phyloP scores from a whole-genome alignment of 2,329 filamentous ascomycete genomes.

The Chaetomiaceae sp. region DNA sequence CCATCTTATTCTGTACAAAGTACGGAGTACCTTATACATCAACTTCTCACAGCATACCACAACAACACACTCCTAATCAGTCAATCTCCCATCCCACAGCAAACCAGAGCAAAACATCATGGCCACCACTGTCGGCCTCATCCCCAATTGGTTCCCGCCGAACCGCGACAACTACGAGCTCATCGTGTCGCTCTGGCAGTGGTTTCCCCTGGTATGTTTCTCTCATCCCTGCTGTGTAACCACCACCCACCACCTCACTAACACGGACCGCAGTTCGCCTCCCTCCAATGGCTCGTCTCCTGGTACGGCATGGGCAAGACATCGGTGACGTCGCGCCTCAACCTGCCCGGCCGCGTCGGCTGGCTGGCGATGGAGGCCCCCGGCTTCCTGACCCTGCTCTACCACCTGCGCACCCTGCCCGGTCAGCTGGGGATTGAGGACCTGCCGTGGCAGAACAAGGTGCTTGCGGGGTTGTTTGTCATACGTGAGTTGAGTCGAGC shows the following conservation, averaged over 20 bases:
- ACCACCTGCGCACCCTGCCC: conserved; percentile 69
- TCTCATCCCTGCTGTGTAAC: not conserved
- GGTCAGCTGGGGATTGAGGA: conserved; percentile 46
- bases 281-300: conserved; percentile 67
- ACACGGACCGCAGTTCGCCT: conserved; percentile 52
- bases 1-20: no score
- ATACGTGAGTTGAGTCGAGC: conserved; percentile 43
- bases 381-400: conserved; percentile 71
- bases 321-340: conserved; percentile 66
- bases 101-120: not conserved
- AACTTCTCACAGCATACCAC: no score
- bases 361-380: conserved; percentile 88
- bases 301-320: conserved; percentile 95
- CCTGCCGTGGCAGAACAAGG: conserved; percentile 73
- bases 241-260: not conserved
- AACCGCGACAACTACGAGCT: conserved; percentile 53
- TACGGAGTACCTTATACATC: no score
- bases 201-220: conserved; percentile 48
- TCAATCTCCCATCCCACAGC: no score
- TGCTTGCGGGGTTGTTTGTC: conserved; percentile 64
- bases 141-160: conserved; percentile 54
- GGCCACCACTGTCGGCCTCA: conserved; percentile 38
- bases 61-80: no score
- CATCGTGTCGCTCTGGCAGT: conserved; percentile 49
- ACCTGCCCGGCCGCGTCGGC: conserved; percentile 80